These are phyloP conservation scores for Hortaea werneckii DNA, from an alignment of 2,329 filamentous ascomycete genomes.

Conservation along the genomic window DNA sequence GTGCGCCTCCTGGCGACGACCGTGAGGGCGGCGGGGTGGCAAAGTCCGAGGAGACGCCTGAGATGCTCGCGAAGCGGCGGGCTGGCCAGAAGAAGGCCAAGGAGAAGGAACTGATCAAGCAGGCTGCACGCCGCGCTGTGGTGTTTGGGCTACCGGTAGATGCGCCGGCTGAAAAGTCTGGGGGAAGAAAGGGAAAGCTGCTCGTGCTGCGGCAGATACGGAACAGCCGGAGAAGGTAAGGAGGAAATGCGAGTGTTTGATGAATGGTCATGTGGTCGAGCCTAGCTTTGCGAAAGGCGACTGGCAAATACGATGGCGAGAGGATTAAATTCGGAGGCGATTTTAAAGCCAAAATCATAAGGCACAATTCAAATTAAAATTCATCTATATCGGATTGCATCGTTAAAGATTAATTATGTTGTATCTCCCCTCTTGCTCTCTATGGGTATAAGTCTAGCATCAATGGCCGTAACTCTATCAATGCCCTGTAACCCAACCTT, in stretches of 20 bases:
- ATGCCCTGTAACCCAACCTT: too few relatives aligned
- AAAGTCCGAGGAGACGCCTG: constrained; percentile 41
- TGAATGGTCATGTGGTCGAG: constrained; percentile 49
- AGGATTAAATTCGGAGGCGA: constrained; percentile 17
- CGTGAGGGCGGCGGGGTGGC: constrained; percentile 48
- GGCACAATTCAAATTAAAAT: too few relatives aligned
- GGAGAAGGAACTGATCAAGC: constrained; percentile 49
- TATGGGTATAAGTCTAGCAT: too few relatives aligned
- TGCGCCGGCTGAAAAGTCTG: constrained; percentile 5
- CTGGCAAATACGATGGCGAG: constrained; percentile 49
- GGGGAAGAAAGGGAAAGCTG: constrained; percentile 11
- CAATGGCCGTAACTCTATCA: too few relatives aligned
- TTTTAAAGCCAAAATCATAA: not conserved
- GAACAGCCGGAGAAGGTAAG: constrained; percentile 11
- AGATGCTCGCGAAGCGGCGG: constrained; percentile 39
- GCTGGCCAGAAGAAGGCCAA: constrained; percentile 41
- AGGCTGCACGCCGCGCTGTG: constrained; percentile 52
- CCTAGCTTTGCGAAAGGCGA: constrained; percentile 52
- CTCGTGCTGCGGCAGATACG: constrained; percentile 6
- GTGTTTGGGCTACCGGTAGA: constrained; percentile 42
- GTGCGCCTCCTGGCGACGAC: constrained; percentile 13
- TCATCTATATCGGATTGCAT: too few relatives aligned
- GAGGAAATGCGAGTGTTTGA: constrained; percentile 48
- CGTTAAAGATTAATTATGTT: too few relatives aligned
- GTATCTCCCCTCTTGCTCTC: too few relatives aligned